Evolutionary conservation across 176 grass and related monocot species (phyloP), one percentile per base, ranked within the genome.

Genomic region (Phragmites australis): DNA sequence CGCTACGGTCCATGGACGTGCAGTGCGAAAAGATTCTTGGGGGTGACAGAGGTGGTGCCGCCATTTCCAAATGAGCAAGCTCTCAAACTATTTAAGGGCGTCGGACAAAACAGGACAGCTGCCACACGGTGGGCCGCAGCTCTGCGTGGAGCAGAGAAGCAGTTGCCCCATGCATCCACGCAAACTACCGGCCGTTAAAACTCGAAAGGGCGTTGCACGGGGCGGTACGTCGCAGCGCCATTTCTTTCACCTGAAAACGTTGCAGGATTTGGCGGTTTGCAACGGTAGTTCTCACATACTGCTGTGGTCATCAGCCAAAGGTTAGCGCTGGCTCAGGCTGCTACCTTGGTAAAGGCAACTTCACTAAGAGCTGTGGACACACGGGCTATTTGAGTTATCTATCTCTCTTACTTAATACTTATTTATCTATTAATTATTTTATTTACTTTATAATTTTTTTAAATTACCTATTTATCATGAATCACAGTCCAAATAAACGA

Each of bases 51-150:
- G 56, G 40, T 54, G 27, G 81, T 6, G 22, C 65, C 14, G 54
- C 46, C 47, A 13, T 52, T 55, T 84, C 49, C 32, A 68, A 57
- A 39, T 57, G 62, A 76, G 37, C 39, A 40, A 76, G 62, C 61
- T 58, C 49, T 75, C 71, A 56, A 84, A 84, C 63, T 77, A 77
- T 48, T 84, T 26, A 84, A 84, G 55, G 63, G 51, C 51, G 21
- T 15, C 26, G 29, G 73, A 77, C 73, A 69, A 77, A 68, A 37
- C 62, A 7, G 52, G 64, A 77, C 74, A 77, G 82, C 64, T 60
- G 41, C 72, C 62, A 48, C 63, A 15, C 64, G 9, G 42, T 17
- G 41, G 44, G 26, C 31, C 6, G 34, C 70, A 3, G 18, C 37
- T 43, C 40, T 17, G 18, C 9, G 72, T n/a, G 61, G 59, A 65